Evolutionary conservation across 1,284 basidiomycete genomes (phyloP), one percentile per base, ranked within the genome.

Genomic region (Exsudoporus floridanus): DNA sequence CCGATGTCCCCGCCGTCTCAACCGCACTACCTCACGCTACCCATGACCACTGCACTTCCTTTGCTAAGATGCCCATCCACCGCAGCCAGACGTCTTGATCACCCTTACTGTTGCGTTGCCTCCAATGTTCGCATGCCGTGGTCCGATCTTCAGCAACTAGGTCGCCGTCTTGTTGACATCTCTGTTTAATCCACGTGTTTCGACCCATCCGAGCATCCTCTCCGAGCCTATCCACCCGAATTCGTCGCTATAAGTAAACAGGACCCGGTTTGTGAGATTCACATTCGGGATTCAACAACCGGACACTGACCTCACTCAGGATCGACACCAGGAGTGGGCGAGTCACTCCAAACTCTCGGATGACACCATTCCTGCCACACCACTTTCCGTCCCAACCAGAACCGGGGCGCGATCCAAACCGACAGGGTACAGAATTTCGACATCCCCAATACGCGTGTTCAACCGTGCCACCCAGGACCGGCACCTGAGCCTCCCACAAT

Each of bases 401-500:
- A 21, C 82, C 86, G 16, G 80, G 70, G 10, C 94, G 82, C 50
- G 95, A 72, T 14, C 86, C 87, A 70, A 97, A 98, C 60, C 83
- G 80, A 97, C 88, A 1, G 94, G 94, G 67, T 94, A 94, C 46
- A 97, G 80, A 64, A 96, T 91, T 68, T 98, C 94, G 19, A 94
- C 88, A 61, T 97, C 95, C 18, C 92, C 91, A 57, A 93, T 94
- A 14, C 91, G 84, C 16, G 94, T 96, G 72, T 97, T 97, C 5
- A 94, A 6, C 95, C 95, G 62, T 95, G 84, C 94, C 94, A 98
- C 7, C 74, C 74, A 1, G 92, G 90, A 0, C 95, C 95, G 0
- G 95, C 94, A 3, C 95, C 95, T 6, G 89, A 90, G 5, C 95
- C 95, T 12, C 95, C 95, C 8, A 90, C 92, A 52, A 98, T 96